Evolutionary conservation across 83 land plant genomes (phyloP), one percentile per base, ranked within the genome.

Genomic region (Larix sibirica): DNA sequence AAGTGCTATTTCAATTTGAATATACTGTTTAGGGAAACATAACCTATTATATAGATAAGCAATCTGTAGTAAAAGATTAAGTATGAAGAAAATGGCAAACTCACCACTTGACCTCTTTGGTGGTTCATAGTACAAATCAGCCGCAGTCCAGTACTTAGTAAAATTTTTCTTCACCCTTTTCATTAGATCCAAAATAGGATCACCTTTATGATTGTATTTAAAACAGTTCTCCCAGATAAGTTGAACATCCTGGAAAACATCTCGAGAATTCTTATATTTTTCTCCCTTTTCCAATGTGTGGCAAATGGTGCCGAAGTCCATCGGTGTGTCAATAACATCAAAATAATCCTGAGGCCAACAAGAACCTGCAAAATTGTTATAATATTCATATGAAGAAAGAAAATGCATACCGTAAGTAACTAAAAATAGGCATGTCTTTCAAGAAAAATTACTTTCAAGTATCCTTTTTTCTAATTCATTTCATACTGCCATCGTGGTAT

Each of bases 251-350:
- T 83, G 84, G 75, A 82, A 90, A 31, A 90, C 86, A 66, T 87
- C 90, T 26, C 80, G 79, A 61, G 90, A 83, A 21, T 62, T 85
- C 66, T 56, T 68, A 78, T 90, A 90, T 58, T 80, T 86, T 66
- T 78, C 77, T 21, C 91, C 86, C 65, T 80, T 82, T 75, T 90
- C 90, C 73, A 90, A 59, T 65, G 50, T 68, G 28, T 83, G 63
- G 59, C 90, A 85, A 31, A 90, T 87, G 36, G 91, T 90, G 1
- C 91, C 91, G 26, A 90, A 82, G 74, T 90, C 91, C 91, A 90
- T 90, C 20, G 91, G 91, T 28, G 16, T 83, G 58, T 90, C 82
- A 23, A 90, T 84, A 33, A 90, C 31, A 33, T 88, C 83, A 47
- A 85, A 87, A 63, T 90, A 90, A 80, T 90, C 91, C 90, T 89